Percentiles rank a stretch among this genome's conserved stretches.
These are phyloP conservation scores for Spergularia bocconei DNA, from an alignment of 148 eudicot species.

Conservation along the genomic window DNA sequence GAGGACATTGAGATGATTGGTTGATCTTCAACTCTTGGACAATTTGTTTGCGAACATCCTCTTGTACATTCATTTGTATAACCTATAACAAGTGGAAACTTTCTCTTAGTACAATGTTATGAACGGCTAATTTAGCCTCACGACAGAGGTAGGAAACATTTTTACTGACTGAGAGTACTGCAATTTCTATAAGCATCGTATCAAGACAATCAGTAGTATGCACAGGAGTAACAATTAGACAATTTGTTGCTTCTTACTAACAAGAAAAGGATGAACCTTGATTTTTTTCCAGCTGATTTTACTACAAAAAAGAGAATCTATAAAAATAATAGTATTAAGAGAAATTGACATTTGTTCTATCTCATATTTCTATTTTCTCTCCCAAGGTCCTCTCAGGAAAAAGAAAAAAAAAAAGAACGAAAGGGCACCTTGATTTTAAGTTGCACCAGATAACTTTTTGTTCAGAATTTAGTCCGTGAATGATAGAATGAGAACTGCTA, in stretches of 20 bases:
- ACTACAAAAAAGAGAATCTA: background rate
- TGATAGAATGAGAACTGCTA: background rate
- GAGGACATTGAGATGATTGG: slow-evolving; percentile 86
- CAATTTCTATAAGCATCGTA: no score
- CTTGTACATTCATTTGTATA: slow-evolving; percentile 96
- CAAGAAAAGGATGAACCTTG: background rate
- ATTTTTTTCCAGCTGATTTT: background rate
- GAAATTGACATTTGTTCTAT: background rate
- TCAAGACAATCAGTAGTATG: background rate
- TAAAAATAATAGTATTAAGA: no score
- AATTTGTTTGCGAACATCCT: slow-evolving; percentile 91
- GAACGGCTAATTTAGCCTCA: background rate
- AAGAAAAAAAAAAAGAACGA: background rate
- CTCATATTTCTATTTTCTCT: background rate
- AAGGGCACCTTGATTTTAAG: no score
- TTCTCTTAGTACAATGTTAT: slow-evolving; percentile 6
- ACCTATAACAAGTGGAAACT: slow-evolving; percentile 48
- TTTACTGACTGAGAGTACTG: no score
- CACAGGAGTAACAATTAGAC: background rate
- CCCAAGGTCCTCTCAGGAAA: background rate
- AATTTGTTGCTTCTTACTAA: background rate
- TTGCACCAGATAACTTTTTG: background rate
- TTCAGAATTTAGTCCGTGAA: background rate
- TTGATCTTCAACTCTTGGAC: slow-evolving; percentile 97
- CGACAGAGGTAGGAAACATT: no score